These are phyloP conservation scores for Nannochloris sp. DNA, from an alignment of 139 green algal species.

Conservation along the genomic window DNA sequence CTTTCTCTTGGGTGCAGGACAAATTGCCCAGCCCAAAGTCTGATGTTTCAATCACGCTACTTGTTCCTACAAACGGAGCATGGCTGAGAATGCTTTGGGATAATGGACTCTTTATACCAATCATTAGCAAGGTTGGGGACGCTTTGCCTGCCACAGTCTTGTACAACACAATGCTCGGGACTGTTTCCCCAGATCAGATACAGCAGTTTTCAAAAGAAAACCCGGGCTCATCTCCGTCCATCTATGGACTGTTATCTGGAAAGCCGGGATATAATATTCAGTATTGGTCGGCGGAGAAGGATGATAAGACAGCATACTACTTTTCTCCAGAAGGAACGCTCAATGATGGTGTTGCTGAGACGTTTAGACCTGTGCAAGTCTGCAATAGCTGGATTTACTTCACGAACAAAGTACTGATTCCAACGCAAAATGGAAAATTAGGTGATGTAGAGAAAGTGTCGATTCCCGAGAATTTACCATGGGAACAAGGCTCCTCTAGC, in stretches of 20 bases:
- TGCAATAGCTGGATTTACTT: constrained; percentile 20
- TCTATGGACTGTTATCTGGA: background rate
- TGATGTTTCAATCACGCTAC: constrained; percentile 15
- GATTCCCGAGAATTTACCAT: constrained; percentile 10
- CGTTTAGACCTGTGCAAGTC: background rate
- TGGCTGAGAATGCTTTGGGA: constrained; percentile 14
- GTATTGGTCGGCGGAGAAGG: background rate
- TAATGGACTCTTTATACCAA: constrained; percentile 19
- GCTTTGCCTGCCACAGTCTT: background rate
- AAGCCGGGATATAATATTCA: background rate
- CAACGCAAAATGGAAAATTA: constrained; percentile 7
- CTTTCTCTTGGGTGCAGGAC: constrained; percentile 1
- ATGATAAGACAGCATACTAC: background rate
- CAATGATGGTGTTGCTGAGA: background rate
- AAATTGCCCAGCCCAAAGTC: constrained; percentile 16
- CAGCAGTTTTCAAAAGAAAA: background rate
- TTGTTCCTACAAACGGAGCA: constrained; percentile 23
- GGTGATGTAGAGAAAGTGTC: constrained; percentile 2
- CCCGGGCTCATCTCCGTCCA: background rate
- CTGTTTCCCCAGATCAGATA: constrained; percentile 2
- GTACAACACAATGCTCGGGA: constrained; percentile 7
- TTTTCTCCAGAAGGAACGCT: background rate
- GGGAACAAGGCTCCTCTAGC: background rate
- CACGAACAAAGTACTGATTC: constrained; percentile 20
- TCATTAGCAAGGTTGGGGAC: constrained; percentile 1